Evolutionary conservation across 495 filamentous ascomycete genomes (phyloP), one percentile per base, ranked within the genome.

Genomic region (Daldinia concentrica): DNA sequence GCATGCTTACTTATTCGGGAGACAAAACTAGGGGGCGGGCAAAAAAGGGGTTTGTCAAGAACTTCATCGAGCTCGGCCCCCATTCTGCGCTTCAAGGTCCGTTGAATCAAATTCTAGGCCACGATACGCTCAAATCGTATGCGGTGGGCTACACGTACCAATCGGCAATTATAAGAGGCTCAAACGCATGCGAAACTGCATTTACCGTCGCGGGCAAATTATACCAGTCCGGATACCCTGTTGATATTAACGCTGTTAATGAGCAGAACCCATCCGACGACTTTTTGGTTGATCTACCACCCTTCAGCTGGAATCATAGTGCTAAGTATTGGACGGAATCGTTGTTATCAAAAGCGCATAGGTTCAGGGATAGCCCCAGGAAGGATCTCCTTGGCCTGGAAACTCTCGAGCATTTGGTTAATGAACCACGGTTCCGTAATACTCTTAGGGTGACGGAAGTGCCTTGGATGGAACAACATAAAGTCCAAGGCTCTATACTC

Each of bases 311-410:
- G 86, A 79, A 82, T 26, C 82, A 87, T 57, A 62, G 71, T 26
- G 74, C 76, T 6, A 65, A 71, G n/a, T 78, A 80, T 64, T 87
- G 84, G 84, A 74, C 78, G 26, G 79, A 85, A 37, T 74, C 81
- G 0, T 71, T 84, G 1, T 55, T 78, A 5, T 84, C 80, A 67
- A 43, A 34, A 14, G 36, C 57, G 4, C 50, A 60, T 24, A 55
- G 67, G 6, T 60, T 64, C 61, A 61, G 61, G 4, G 39, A n/a
- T 4, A 30, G 27, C 0, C 52, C 61, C 8, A 34, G 61, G 12
- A 61, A 86, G 36, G 84, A 87, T 70, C 61, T 90, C 0, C 74
- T 90, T 0, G 89, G 88, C 0, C 72, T 77, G 0, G 78, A 72
- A 1, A 67, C 69, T 0, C 29, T 59, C 0, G 71, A 82, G 0